phyloP scores from a whole-genome alignment of 495 filamentous ascomycete genomes.

The Jackrogersella minutella region DNA sequence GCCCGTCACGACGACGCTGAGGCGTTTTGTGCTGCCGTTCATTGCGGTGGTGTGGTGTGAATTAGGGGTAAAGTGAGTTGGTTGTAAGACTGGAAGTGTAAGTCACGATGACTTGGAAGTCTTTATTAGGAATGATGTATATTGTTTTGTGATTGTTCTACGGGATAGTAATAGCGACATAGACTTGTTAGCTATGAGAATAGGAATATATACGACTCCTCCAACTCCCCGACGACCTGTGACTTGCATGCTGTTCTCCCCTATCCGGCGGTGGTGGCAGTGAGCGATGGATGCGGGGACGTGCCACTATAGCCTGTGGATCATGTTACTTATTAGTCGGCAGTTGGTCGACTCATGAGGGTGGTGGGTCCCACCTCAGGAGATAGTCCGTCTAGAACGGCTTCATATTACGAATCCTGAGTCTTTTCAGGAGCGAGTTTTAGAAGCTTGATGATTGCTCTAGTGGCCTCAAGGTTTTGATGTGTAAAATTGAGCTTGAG shows the following conservation, averaged over 20 bases:
- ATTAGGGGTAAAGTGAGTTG: background rate
- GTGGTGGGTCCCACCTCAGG: conserved; percentile 18
- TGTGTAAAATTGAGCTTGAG: no score
- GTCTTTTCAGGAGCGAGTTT: background rate
- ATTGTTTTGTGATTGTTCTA: no score
- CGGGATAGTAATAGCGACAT: no score
- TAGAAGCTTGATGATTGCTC: background rate
- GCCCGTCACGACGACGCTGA: conserved; percentile 53
- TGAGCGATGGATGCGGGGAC: conserved; percentile 17
- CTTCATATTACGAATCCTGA: conserved; percentile 1
- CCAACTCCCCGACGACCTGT: background rate
- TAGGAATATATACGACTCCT: background rate
- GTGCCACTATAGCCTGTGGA: conserved; percentile 22
- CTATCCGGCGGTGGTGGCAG: background rate
- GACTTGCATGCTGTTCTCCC: background rate
- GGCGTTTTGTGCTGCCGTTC: conserved; percentile 20
- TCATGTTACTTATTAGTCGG: conserved; percentile 26
- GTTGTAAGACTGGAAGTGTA: background rate
- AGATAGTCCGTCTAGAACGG: conserved; percentile 5
- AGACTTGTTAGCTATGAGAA: background rate
- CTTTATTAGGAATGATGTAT: no score
- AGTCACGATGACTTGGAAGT: background rate
- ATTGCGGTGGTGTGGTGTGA: conserved; percentile 13
- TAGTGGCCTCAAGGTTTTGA: background rate
- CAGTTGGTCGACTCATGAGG: conserved; percentile 29